Evolutionary conservation across 1,284 basidiomycete species (phyloP).

Genomic region (Sutorius eximius): DNA sequence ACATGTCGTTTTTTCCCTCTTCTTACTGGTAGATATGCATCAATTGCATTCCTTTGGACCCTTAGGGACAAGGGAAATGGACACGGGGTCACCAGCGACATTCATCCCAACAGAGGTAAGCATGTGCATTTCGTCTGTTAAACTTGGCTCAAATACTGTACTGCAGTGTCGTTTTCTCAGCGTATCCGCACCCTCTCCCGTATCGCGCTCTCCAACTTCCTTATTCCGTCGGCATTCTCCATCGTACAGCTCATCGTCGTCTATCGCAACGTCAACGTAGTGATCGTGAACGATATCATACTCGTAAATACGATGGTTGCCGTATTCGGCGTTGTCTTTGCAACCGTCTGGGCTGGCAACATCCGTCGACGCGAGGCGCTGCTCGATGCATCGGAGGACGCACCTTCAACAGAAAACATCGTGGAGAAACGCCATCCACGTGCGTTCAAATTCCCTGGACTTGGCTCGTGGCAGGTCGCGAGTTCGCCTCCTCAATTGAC

Average conservation of each 20-base stretch:
- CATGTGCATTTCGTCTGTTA: not conserved
- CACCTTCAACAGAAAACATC: not conserved
- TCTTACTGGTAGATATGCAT: slow-evolving; percentile 19
- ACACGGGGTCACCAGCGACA: slow-evolving; percentile 20
- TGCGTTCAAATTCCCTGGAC: slow-evolving; percentile 13
- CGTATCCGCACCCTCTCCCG: slow-evolving; percentile 27
- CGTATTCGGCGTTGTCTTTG: slow-evolving; percentile 32
- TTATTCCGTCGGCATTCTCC: slow-evolving; percentile 34
- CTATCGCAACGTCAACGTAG: slow-evolving; percentile 22
- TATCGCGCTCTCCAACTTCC: slow-evolving; percentile 34
- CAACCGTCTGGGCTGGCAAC: slow-evolving; percentile 22
- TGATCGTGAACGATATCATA: slow-evolving; percentile 30
- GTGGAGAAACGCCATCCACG: not conserved
- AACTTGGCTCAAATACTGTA: not conserved
- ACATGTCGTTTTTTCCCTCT: not conserved
- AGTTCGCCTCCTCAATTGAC: slow-evolving; percentile 3
- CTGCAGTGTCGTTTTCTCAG: slow-evolving; percentile 22
- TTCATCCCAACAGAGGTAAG: slow-evolving; percentile 15
- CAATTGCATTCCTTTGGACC: slow-evolving; percentile 27
- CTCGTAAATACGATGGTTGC: slow-evolving; percentile 28
- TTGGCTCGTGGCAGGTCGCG: slow-evolving; percentile 24
- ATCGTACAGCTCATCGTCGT: slow-evolving; percentile 34
- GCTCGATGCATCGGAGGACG: not conserved
- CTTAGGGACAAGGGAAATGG: slow-evolving; percentile 10
- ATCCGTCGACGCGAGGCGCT: not conserved